Percentiles rank a stretch among this genome's conserved stretches.
Conservation (phyloP, 78 protist genomes). For the Dictyostelium capitatum region DNA sequence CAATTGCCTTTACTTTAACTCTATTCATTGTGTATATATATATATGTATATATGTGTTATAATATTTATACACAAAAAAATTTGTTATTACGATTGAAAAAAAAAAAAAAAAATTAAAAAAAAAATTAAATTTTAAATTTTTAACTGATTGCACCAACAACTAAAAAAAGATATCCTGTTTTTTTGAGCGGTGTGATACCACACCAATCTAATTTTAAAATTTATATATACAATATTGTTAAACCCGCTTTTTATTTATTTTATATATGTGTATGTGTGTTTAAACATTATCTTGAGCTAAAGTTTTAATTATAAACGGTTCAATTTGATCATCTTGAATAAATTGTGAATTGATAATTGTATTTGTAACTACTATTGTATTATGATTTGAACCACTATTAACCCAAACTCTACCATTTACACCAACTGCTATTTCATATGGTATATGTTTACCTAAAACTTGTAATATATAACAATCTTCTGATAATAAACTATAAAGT, state of each 20-base stretch:
- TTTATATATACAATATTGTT: too few relatives aligned
- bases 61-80: too few relatives aligned
- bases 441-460: slow-evolving; percentile 76
- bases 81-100: background rate
- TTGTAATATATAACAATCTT: slow-evolving; percentile 66
- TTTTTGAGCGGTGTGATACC: too few relatives aligned
- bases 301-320: slow-evolving; percentile 38
- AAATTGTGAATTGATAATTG: slow-evolving; percentile 73
- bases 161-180: too few relatives aligned
- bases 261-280: too few relatives aligned
- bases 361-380: slow-evolving; percentile 73
- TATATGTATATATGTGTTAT: background rate
- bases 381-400: slow-evolving; percentile 16
- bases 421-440: slow-evolving; percentile 89
- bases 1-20: slow-evolving; percentile 19
- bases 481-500: slow-evolving; percentile 65
- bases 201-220: too few relatives aligned
- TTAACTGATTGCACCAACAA: too few relatives aligned
- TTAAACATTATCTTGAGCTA: background rate
- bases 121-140: too few relatives aligned
- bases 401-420: slow-evolving; percentile 92
- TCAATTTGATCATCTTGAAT: slow-evolving; percentile 57
- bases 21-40: background rate
- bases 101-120: too few relatives aligned
- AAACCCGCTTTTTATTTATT: too few relatives aligned